Percentiles rank a stretch among this genome's conserved stretches.
Conservation (phyloP, 2,329 filamentous ascomycete species). For the Ophiostoma himal-ulmi region DNA sequence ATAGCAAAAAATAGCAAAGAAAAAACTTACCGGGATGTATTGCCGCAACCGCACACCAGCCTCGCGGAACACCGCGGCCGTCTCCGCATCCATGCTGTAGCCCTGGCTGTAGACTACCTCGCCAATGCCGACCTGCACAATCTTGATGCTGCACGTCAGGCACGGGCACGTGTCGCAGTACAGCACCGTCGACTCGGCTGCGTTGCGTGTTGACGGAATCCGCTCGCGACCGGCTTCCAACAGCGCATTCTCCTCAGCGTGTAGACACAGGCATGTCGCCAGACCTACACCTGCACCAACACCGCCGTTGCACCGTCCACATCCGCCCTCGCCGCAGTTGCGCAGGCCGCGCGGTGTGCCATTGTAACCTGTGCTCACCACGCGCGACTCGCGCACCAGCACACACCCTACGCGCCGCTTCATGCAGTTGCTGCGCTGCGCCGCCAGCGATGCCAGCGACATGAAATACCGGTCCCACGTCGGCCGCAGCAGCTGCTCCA, state of each 20-base stretch:
- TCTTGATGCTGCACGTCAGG: slow-evolving; percentile 97
- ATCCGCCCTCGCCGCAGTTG: slow-evolving; percentile 93
- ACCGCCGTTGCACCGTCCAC: slow-evolving; percentile 75
- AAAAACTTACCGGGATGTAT: slow-evolving; percentile 67
- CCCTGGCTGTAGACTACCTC: slow-evolving; percentile 93
- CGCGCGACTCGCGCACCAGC: slow-evolving; percentile 74
- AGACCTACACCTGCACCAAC: slow-evolving; percentile 64
- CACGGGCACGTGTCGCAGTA: slow-evolving; percentile 98
- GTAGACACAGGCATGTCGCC: slow-evolving; percentile 88
- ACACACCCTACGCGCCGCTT: slow-evolving; percentile 94
- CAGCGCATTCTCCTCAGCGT: slow-evolving; percentile 95
- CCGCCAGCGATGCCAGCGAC: slow-evolving; percentile 86
- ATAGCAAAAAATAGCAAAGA: slow-evolving; percentile 13
- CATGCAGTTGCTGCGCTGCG: slow-evolving; percentile 94
- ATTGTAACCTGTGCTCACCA: slow-evolving; percentile 95
- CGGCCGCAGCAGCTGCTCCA: slow-evolving; percentile 64
- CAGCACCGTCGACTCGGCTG: slow-evolving; percentile 67
- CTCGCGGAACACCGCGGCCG: slow-evolving; percentile 73
- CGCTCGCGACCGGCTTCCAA: slow-evolving; percentile 89
- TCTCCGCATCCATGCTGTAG: slow-evolving; percentile 89
- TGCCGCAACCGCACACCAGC: slow-evolving; percentile 82
- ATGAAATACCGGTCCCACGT: slow-evolving; percentile 98
- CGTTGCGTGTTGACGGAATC: slow-evolving; percentile 42
- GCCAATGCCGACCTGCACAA: slow-evolving; percentile 88
- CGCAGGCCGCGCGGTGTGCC: slow-evolving; percentile 83